Base-by-base conservation (phyloP, 768 basidiomycete genomes). In the Tylopilus rubrobrunneus region DNA sequence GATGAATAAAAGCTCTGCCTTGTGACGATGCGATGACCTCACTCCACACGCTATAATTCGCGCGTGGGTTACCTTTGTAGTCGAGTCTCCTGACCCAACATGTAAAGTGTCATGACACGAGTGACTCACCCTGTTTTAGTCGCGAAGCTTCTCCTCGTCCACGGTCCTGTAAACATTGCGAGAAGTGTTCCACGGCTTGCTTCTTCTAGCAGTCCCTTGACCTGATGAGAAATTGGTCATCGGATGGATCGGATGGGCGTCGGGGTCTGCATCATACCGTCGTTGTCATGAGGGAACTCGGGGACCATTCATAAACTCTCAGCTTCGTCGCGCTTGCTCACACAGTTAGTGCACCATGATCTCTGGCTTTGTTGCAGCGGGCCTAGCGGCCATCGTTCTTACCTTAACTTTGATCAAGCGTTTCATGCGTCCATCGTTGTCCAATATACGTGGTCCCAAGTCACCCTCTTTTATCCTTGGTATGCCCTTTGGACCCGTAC, bases 391-490 rank as follows among this genome's bases (percentile, higher is more conserved):
- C 19, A 28, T 67, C 12, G 33, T n/a, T 3, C 52, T 63, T 8
- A 37, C 45, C 25, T 62, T 47, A 23, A 34, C 21, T 27, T 29
- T 49, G 7, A 11, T 49, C 8, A 49, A 9, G 27, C 27, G 19
- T 49, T 29, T 12, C 46, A 37, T 37, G 43, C 50, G 40, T 7
- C 41, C 57, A 6, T 50, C 57, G 33, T 41, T 67, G 44, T 43
- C 59, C 44, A 54, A 48, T 11, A 53, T 67, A 17, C 52, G 52
- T 17, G 65, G 65, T 0, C 65, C 67, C 7, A 61, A 54, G 10
- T 40, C 62, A 14, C 28, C 65, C 12, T 68, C 65, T 1, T 67
- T 68, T 25, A 1, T 64, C 36, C 44, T 55, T n/a, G 65, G 65
- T 49, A 52, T 14, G 39, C 23, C 14, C 14, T 54, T n/a, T 49